Conservation (phyloP, 2,329 filamentous ascomycete species). For the Fusarium pilosicola region DNA sequence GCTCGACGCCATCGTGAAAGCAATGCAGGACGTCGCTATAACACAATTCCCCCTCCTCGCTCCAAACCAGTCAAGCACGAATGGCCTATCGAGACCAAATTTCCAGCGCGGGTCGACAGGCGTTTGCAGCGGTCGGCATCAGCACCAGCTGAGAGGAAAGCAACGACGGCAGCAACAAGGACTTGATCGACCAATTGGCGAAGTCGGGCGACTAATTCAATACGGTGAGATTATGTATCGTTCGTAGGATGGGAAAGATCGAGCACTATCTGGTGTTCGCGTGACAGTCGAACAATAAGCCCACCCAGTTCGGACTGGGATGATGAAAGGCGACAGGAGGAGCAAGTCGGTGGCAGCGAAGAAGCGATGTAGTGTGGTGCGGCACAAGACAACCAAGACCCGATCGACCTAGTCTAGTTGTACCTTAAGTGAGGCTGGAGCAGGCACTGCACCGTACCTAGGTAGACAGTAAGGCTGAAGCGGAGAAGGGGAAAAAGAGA, state of each 20-base stretch:
- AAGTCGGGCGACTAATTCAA: conserved; percentile 16
- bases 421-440: conserved; percentile 38
- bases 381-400: conserved; percentile 41
- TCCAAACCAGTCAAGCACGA: conserved; percentile 37
- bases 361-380: conserved; percentile 37
- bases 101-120: conserved; percentile 47
- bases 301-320: conserved; percentile 36
- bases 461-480: conserved; percentile 30
- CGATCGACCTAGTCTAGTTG: conserved; percentile 15
- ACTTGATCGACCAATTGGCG: conserved; percentile 45
- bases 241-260: conserved; percentile 31
- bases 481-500: conserved; percentile 32
- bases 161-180: conserved; percentile 19
- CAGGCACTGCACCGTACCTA: conserved; percentile 27
- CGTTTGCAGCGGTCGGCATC: conserved; percentile 52
- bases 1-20: conserved; percentile 57
- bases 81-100: conserved; percentile 47
- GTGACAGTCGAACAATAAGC: conserved; percentile 43
- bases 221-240: conserved; percentile 20
- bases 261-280: conserved; percentile 39
- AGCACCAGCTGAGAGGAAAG: conserved; percentile 45
- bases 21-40: conserved; percentile 38
- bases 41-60: conserved; percentile 42
- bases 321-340: conserved; percentile 33
- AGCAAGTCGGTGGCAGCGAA: conserved; percentile 43